Evolutionary conservation across 305 asterid genomes (phyloP).

Genomic region (Fraxinus sp.): DNA sequence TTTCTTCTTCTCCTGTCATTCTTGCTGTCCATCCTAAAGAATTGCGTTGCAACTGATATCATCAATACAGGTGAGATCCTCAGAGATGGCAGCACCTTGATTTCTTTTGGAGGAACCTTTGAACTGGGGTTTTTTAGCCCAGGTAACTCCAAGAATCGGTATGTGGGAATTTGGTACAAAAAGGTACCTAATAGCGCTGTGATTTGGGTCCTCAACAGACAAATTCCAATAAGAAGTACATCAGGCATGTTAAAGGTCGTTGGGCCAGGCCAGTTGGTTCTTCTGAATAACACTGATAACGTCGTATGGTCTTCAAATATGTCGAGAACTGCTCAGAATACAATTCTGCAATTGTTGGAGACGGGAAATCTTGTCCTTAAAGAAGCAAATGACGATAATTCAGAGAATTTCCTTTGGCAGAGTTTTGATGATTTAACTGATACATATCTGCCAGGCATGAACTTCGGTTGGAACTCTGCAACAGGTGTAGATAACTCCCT

Average conservation of each 20-base stretch:
- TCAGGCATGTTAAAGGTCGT: constrained; percentile 11
- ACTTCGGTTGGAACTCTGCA: constrained; percentile 21
- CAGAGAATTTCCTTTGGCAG: constrained; percentile 30
- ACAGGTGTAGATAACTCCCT: constrained; percentile 23
- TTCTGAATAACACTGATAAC: neutral
- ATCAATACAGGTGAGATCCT: constrained; percentile 5
- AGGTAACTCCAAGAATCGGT: constrained; percentile 20
- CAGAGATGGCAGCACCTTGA: constrained; percentile 25
- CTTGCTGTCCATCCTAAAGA: neutral
- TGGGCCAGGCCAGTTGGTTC: constrained; percentile 19
- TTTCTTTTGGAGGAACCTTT: constrained; percentile 24
- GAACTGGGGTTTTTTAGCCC: constrained; percentile 34
- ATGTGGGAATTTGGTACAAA: constrained; percentile 32
- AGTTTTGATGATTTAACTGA: constrained; percentile 30
- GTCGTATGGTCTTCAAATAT: constrained; percentile 29
- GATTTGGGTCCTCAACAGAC: constrained; percentile 31
- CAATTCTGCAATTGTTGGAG: constrained; percentile 31
- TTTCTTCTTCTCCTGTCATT: neutral
- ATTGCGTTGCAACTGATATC: constrained; percentile 7
- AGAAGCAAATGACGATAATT: constrained; percentile 16
- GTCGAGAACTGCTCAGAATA: constrained; percentile 11
- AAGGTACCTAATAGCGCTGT: neutral
- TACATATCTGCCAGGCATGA: constrained; percentile 27
- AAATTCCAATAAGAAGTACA: constrained; percentile 8
- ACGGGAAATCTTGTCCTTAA: constrained; percentile 30